Evolutionary conservation across 345 rosid genomes (phyloP), one percentile per base, ranked within the genome.

Genomic region (Eucalyptus tenuipes): DNA sequence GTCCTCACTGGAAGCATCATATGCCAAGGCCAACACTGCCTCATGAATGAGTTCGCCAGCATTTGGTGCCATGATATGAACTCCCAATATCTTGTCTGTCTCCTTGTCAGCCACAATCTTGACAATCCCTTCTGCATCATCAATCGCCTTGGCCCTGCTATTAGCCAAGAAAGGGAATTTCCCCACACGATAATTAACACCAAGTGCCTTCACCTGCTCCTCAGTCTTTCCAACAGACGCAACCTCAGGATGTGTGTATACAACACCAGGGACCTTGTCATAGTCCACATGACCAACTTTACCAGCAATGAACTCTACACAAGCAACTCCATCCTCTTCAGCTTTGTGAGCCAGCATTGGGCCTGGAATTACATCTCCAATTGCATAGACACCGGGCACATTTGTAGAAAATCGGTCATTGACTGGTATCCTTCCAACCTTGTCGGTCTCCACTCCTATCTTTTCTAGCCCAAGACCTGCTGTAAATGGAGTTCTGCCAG

Each of bases 291-390:
- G 99, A 49, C 98, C 99, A 25, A 95, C 96, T 89, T 97, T 97
- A 88, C 99, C 99, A 45, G 99, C 99, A 87, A 98, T 94, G 89
- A 95, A 97, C 92, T 98, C 99, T 71, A 95, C 99, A 91, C 99
- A 98, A 68, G 99, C 99, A n/a, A 98, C 94, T 22, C 99, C 99
- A 53, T 97, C 99, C 90, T 97, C 99, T 93, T 98, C 99, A 2
- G 99, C 99, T 93, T 98, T 98, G 94, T 98, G 99, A 45, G 99
- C 99, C 85, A 98, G 87, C 99, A 98, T 96, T 13, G 99, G 99
- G 87, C 99, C 99, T 40, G 99, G 99, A 92, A 98, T 97, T 71
- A 96, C 99, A 94, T 98, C 99, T 24, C 99, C 99, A 49, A 98
- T 98, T 16, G 99, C 99, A 89, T 88, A 94, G 44, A 98, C 98